Base-by-base conservation (phyloP, 2,329 filamentous ascomycete genomes). In the Ramichloridium luteum region DNA sequence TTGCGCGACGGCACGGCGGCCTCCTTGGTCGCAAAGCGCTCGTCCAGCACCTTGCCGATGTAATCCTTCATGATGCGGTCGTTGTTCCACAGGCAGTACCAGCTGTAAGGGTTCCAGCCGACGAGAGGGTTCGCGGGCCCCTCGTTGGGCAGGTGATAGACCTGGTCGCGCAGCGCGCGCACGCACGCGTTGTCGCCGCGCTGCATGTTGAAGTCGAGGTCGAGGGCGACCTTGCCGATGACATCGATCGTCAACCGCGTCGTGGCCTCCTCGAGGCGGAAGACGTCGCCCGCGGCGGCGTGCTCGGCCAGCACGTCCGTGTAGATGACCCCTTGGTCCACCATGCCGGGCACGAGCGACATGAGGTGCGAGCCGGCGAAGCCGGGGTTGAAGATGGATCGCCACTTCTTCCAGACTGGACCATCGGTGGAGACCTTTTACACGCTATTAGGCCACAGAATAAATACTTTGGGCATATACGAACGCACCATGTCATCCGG, bases 331-430 rank as follows among this genome's bases (percentile, higher is more conserved):
- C 44, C 45, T 15, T 54, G 48, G 12, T 59, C 56, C 3, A 61
- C 52, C 8, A 62, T 57, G 5, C 38, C 35, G 1, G 59, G 56
- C 2, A 56, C 51, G 16, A 60, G 50, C 5, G 51, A 51, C 45
- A 58, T 56, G 5, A 61, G 44, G 39, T 61, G 56, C 11, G 52
- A 40, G 6, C 48, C 38, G 1, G 50, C 49, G 34, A 62, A 62
- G 5, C 56, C 58, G 4, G 59, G 58, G 27, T 61, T 61, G 49
- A 64, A 64, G 11, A 57, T 54, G 16, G 36, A 41, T 27, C 60
- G 47, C 59, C 59, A 61, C 28, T 52, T 56, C 44, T 61, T 63
- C 60, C 61, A 63, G 5, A 42, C 25, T 3, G 49, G 38, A 0
- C 59, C 59, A 27, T 60, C 53, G 13, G 48, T 47, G 2, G 47